A percentile compares a stretch with the other conserved stretches of the same genome.
Conservation (phyloP, 1,139 yeast genomes). For the Protomyces arabidopsidicola region DNA sequence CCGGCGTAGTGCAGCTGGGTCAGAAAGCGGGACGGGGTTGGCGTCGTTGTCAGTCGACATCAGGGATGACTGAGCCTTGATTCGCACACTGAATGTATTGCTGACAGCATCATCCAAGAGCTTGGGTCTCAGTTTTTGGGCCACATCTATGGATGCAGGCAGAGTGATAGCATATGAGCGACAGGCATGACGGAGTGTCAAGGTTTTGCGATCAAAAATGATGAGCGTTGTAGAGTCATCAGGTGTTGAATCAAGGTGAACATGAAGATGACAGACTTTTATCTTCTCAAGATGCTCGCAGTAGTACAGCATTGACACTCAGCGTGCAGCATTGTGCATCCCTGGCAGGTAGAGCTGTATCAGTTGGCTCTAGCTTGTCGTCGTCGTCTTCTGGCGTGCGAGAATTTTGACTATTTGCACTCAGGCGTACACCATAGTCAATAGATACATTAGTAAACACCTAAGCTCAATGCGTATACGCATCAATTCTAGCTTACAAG, state of each 20-base stretch:
- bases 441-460: too few relatives aligned
- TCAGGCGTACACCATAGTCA: too few relatives aligned
- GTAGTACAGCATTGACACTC: slow-evolving; percentile 12
- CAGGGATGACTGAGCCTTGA: not conserved
- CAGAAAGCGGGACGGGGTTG: slow-evolving; percentile 8
- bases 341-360: not conserved
- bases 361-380: not conserved
- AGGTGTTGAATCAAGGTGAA: not conserved
- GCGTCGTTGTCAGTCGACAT: not conserved
- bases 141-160: slow-evolving; percentile 11
- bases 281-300: slow-evolving; percentile 21
- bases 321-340: not conserved
- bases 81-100: not conserved
- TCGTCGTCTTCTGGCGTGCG: not conserved
- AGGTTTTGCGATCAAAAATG: slow-evolving; percentile 20
- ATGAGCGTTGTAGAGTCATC: slow-evolving; percentile 2
- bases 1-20: not conserved
- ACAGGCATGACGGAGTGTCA: slow-evolving; percentile 13
- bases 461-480: slow-evolving; percentile 11
- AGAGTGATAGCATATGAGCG: slow-evolving; percentile 6
- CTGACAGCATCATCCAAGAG: not conserved
- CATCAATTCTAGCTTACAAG: not conserved
- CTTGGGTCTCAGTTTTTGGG: not conserved
- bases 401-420: not conserved
- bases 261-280: slow-evolving; percentile 1